Base-by-base conservation (phyloP, 1,284 basidiomycete species). In the Trichosporon sp. region DNA sequence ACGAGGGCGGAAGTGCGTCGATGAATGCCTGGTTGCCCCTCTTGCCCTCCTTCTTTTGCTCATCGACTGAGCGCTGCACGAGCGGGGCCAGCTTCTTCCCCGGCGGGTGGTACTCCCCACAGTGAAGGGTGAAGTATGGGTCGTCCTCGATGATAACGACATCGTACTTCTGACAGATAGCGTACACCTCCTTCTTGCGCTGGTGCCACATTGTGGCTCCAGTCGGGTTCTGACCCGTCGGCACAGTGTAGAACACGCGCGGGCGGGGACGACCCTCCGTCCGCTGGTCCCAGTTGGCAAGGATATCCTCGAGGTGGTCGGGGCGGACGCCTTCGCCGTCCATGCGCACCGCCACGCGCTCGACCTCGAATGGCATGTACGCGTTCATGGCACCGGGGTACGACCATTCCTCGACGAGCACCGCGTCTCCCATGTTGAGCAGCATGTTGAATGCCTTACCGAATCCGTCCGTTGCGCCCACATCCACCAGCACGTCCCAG, bases 181-280 rank as follows among this genome's bases (percentile, higher is more conserved):
- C 88, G 81, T 94, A 94, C 69, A 94, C 91, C 68, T 88, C 88
- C 81, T 90, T 88, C 85, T 93, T 93, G 75, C 92, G 86, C 70
- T 86, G 80, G 2, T 83, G 81, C n/a, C 86, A 83, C 88, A 91
- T 90, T 0, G 90, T 91, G 1, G 89, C 86, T 43, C 92, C 92
- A 5, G 89, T 91, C 1, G 92, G 92, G 82, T 84, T 94, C 83
- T 94, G 92, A 10, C 83, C 84, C 2, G 82, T 82, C 0, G 84
- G 83, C 11, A 84, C 78, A 0, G 83, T 83, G 75, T 93, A 93
- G 79, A 93, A 86, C 19, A 94, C 87, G 76, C 69, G 67, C 19
- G 91, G 91, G 38, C 90, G 48, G 64, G 74, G 75, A 59, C 74
- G 75, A 2, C 80, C 80, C 11, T 88, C 80, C 16, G 84, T 85